phyloP scores from a whole-genome alignment of 345 rosid species.

The Salix exigua region DNA sequence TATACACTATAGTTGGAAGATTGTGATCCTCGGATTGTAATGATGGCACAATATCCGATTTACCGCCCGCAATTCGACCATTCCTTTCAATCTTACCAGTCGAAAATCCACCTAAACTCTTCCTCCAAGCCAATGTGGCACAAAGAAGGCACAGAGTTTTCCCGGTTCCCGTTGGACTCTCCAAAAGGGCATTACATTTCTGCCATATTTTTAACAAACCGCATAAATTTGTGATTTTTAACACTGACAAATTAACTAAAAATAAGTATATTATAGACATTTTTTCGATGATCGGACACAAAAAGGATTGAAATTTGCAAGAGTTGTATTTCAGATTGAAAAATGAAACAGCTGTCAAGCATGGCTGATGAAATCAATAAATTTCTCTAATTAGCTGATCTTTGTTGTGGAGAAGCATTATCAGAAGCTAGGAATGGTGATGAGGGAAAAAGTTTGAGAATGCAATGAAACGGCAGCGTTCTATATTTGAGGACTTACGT shows the following conservation, averaged over 20 bases:
- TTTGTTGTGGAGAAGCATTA: neutral
- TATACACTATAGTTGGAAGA: conserved; percentile 74
- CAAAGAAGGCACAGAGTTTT: conserved; percentile 93
- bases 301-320: neutral
- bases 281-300: neutral
- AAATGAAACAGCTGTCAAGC: neutral
- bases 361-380: neutral
- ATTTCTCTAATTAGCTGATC: neutral
- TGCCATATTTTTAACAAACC: conserved; percentile 17
- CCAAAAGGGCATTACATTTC: conserved; percentile 88
- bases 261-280: no score
- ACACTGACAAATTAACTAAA: neutral
- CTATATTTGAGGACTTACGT: conserved; percentile 33
- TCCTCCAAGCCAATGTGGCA: conserved; percentile 98
- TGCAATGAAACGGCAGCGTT: neutral
- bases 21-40: conserved; percentile 27
- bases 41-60: conserved; percentile 18
- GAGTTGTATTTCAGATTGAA: neutral
- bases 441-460: neutral
- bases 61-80: conserved; percentile 26
- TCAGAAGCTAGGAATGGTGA: neutral
- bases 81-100: conserved; percentile 44
- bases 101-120: conserved; percentile 70
- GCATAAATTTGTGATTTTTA: neutral
- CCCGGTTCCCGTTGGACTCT: conserved; percentile 98